phyloP scores from a whole-genome alignment of 179 eudicot genomes.

The Pouteria campechiana region DNA sequence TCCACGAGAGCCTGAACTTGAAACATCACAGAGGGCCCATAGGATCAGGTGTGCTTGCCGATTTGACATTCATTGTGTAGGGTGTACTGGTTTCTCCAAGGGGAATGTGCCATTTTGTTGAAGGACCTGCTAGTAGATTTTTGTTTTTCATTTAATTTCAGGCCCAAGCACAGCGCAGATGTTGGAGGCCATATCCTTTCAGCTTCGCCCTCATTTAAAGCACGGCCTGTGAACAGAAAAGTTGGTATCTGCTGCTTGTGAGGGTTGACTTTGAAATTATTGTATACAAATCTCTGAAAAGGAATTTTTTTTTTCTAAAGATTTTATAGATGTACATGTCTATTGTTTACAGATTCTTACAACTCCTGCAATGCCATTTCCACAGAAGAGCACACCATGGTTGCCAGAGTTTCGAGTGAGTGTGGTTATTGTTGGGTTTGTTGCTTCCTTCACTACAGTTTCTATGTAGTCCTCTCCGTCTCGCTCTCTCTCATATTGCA shows the following conservation, averaged over 20 bases:
- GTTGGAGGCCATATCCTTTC: conserved; percentile 28
- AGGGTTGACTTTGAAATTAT: neutral
- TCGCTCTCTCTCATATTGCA: neutral
- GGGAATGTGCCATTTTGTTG: neutral
- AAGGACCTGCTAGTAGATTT: neutral
- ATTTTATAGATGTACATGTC: neutral
- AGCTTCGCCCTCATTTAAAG: conserved; percentile 46
- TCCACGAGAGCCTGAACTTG: conserved; percentile 83
- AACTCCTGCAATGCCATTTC: conserved; percentile 36
- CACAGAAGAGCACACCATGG: conserved; percentile 48
- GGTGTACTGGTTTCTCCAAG: neutral
- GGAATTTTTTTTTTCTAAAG: neutral
- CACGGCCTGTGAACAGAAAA: conserved; percentile 79
- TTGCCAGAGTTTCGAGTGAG: conserved; percentile 61
- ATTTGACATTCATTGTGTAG: neutral
- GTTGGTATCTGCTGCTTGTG: conserved; percentile 15
- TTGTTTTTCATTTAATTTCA: conserved; percentile 17
- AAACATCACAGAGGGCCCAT: conserved; percentile 69
- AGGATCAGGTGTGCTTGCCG: conserved; percentile 39
- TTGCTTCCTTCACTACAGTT: too few species aligned
- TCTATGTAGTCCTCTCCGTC: neutral
- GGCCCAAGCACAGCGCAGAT: conserved; percentile 34
- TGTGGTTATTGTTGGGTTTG: too few species aligned
- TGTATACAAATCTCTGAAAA: neutral
- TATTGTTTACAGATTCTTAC: conserved; percentile 48